Base-by-base conservation (phyloP, 2,329 filamentous ascomycete genomes). In the Basipetospora chlamydospora region DNA sequence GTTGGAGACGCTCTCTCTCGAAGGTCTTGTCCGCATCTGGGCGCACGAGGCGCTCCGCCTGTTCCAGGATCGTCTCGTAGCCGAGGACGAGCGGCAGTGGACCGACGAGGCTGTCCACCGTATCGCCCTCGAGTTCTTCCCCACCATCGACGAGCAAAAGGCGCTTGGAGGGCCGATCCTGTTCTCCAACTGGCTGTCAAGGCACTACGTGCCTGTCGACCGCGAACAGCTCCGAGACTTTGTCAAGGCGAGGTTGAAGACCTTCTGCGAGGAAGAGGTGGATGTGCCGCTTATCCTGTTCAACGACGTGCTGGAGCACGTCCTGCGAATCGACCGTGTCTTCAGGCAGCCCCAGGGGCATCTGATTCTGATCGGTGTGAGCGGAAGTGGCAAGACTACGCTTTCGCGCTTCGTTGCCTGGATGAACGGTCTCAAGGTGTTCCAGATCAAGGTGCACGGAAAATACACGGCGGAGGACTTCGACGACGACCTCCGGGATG, bases 391-490 rank as follows among this genome's bases (percentile, higher is more conserved):
- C 59, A 99, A 99, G 66, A 99, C 90, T 4, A 99, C 90, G 0
- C 63, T 99, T 10, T 96, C 92, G 22, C 80, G 92, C 39, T 99
- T 99, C 45, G 90, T 98, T 42, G 90, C 90, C 32, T 99, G 90
- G 90, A 98, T 98, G 90, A 99, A 98, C 51, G 92, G 92, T 41
- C 69, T 99, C 42, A 94, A 88, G 55, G 87, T 98, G 28, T 98
- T 95, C 70, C 90, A 99, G 61, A 98, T 99, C 70, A 99, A 98
- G 67, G 90, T 98, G 0, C 90, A 99, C 51, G 90, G 90, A 45
- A 95, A 88, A 54, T 99, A 98, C 60, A 95, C 90, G 12, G 83
- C 83, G 2, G 90, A 96, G 54, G 90, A 99, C 60, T 99, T 99
- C 52, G 90, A 99, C 52, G 92, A 99, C 40, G 90, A 99, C 56